Evolutionary conservation across 345 rosid genomes (phyloP), one percentile per base, ranked within the genome.

Genomic region (Salix koriyanagi): DNA sequence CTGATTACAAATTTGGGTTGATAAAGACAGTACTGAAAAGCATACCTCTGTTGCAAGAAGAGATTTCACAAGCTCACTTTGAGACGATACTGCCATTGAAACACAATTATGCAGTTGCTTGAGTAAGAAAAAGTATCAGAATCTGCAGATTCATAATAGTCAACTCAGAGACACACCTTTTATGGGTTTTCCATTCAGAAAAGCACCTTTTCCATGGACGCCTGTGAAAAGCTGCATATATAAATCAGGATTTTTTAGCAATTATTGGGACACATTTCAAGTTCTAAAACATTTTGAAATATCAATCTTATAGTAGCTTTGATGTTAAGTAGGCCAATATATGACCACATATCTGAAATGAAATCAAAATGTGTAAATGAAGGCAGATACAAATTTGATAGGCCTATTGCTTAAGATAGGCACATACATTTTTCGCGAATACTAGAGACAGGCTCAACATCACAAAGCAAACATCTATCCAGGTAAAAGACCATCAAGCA

Each of bases 11-110:
- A 28, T 37, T 13, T 1, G 10, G 66, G 15, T 66, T 28, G 34
- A 28, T 61, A 46, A 36, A 69, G 23, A 61, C 28, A 15, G 23
- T 30, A n/a, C 15, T 62, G 50, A 56, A 75, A 34, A 32, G 67
- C 81, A 52, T 86, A 96, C 99, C 94, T 88, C 99, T 25, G 99
- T 86, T 70, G 85, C 86, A 71, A 96, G 99, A 81, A 96, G 97
- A 75, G 95, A 87, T 64, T 85, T 89, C 75, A 93, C 90, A 73
- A 92, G 93, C 77, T 93, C 95, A 21, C 84, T 72, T 82, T 91
- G 88, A 73, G 93, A 75, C 69, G 99, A 92, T 56, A 83, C 99
- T 96, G 91, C 82, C 79, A 81, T 71, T 66, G 61, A 74, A 76
- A 77, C 25, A 77, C 7, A 73, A 75, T 39, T 39, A 75, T 67